These are phyloP conservation scores for Candida nonsorbophila DNA, from an alignment of 805 yeast species.

Conservation along the genomic window DNA sequence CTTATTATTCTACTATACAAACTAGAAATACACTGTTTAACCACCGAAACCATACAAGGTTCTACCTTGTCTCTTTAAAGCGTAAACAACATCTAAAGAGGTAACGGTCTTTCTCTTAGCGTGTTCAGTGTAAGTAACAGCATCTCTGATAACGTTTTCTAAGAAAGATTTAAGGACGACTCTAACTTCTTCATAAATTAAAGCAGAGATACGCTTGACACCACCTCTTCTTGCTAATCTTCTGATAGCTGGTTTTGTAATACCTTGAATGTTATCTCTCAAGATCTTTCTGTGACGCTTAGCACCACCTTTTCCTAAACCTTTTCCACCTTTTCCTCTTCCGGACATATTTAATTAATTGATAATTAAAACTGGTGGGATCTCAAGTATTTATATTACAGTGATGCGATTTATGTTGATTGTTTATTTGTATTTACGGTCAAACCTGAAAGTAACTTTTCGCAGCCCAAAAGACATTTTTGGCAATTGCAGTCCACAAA, in stretches of 20 bases:
- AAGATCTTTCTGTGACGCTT: constrained; percentile 99
- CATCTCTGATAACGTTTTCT: constrained; percentile 97
- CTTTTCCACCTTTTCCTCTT: constrained; percentile 99
- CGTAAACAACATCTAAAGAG: constrained; percentile 96
- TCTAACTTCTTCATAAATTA: constrained; percentile 98
- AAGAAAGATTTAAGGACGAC: constrained; percentile 92
- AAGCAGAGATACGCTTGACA: constrained; percentile 99
- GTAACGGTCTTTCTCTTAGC: constrained; percentile 99
- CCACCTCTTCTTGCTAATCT: constrained; percentile 99
- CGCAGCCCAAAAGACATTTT: neutral
- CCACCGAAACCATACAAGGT: constrained; percentile 99
- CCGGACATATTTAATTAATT: constrained; percentile 67
- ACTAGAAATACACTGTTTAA: constrained; percentile 40
- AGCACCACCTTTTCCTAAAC: constrained; percentile 99
- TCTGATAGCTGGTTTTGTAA: constrained; percentile 99
- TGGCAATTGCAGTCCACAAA: neutral
- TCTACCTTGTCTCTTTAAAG: constrained; percentile 99
- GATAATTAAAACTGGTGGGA: constrained; percentile 4
- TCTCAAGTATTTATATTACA: neutral
- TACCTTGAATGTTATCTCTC: constrained; percentile 99
- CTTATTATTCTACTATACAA: too few relatives aligned
- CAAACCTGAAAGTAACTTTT: constrained; percentile 2
- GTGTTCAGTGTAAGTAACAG: constrained; percentile 99
- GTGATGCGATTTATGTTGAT: neutral
- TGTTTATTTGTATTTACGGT: neutral